phyloP scores from a whole-genome alignment of 306 rosid species.

The Crataegus laevigata region DNA sequence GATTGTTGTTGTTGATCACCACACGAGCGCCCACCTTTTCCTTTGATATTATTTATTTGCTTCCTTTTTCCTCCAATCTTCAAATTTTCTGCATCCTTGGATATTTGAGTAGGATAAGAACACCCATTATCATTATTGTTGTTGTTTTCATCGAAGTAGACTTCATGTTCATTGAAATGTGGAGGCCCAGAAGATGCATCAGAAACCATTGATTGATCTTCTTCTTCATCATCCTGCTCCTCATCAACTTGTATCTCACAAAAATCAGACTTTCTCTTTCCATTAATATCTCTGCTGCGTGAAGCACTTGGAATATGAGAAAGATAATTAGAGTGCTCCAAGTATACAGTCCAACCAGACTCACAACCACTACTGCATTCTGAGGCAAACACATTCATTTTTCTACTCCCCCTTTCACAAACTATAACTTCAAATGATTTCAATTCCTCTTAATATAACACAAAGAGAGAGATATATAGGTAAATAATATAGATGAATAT shows the following conservation, averaged over 20 bases:
- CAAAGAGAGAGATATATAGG: background rate
- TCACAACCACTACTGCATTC: constrained; percentile 83
- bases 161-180: constrained; percentile 46
- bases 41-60: constrained; percentile 30
- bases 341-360: constrained; percentile 95
- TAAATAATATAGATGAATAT: constrained; percentile 13
- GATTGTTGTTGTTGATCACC: constrained; percentile 24
- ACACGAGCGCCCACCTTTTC: constrained; percentile 12
- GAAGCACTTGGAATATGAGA: constrained; percentile 32
- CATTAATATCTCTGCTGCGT: constrained; percentile 20
- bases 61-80: constrained; percentile 34
- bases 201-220: constrained; percentile 93
- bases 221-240: constrained; percentile 36
- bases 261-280: constrained; percentile 8
- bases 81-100: constrained; percentile 26
- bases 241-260: constrained; percentile 8
- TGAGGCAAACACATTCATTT: constrained; percentile 58
- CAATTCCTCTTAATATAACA: constrained; percentile 24
- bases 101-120: constrained; percentile 27
- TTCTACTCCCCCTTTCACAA: background rate
- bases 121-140: constrained; percentile 13
- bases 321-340: constrained; percentile 55
- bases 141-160: constrained; percentile 27
- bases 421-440: constrained; percentile 7
- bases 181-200: constrained; percentile 99